A percentile compares a stretch with the other conserved stretches of the same genome.
Conservation (phyloP, 2,329 filamentous ascomycete species). For the Ophiostoma novo-ulmi region DNA sequence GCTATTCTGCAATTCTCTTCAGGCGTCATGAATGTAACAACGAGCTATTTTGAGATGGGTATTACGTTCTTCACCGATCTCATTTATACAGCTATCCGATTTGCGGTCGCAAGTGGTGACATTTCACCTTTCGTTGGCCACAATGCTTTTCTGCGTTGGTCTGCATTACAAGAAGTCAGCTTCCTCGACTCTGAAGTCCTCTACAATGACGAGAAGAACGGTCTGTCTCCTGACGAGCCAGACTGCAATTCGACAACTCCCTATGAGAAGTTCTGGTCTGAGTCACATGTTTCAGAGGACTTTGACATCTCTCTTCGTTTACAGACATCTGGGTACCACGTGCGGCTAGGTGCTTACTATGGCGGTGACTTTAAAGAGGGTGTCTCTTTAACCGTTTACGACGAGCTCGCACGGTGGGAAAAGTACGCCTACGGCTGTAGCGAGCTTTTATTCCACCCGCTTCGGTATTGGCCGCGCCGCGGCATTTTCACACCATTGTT, state of each 20-base stretch:
- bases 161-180: conserved; percentile 66
- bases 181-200: conserved; percentile 59
- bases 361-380: conserved; percentile 75
- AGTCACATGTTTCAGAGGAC: conserved; percentile 73
- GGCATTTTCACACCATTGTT: conserved; percentile 78
- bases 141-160: conserved; percentile 71
- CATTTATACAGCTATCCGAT: conserved; percentile 71
- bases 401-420: conserved; percentile 79
- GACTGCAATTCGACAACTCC: conserved; percentile 53
- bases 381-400: conserved; percentile 77
- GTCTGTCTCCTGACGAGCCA: background rate
- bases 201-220: background rate
- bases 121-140: conserved; percentile 75
- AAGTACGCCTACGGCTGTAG: conserved; percentile 83
- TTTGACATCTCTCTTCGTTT: conserved; percentile 77
- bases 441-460: conserved; percentile 73
- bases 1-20: conserved; percentile 74
- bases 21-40: conserved; percentile 72
- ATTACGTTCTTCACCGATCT: conserved; percentile 69
- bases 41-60: conserved; percentile 66
- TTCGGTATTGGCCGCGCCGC: conserved; percentile 64
- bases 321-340: conserved; percentile 66
- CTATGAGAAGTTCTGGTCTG: conserved; percentile 76
- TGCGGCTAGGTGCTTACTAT: conserved; percentile 67
- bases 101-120: conserved; percentile 69